Evolutionary conservation across 2,329 filamentous ascomycete genomes (phyloP).

Genomic region (Ophiocordyceps camponoti-leonardi): DNA sequence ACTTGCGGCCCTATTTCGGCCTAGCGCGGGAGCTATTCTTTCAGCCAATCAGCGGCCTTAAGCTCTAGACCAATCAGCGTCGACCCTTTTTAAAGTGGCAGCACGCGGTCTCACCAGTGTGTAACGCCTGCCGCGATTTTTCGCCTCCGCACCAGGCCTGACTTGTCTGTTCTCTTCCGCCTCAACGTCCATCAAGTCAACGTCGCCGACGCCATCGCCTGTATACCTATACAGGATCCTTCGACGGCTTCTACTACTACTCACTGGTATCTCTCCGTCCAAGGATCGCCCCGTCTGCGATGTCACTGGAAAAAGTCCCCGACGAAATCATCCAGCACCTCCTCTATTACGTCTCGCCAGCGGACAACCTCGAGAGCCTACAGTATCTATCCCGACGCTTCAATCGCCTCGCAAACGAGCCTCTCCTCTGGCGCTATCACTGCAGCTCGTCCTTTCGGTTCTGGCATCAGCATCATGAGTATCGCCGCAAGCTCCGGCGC

Average conservation of each 20-base stretch:
- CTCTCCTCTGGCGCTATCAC: conserved; percentile 63
- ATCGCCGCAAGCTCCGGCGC: conserved; percentile 35
- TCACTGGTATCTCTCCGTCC: background rate
- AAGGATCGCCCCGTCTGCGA: conserved; percentile 4
- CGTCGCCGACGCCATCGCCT: too few relatives aligned
- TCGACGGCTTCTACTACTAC: background rate
- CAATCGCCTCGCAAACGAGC: conserved; percentile 47
- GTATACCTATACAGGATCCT: background rate
- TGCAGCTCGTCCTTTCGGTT: conserved; percentile 53
- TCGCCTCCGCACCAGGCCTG: too few relatives aligned
- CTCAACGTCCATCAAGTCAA: too few relatives aligned
- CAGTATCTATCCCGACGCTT: conserved; percentile 45
- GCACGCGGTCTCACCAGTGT: background rate
- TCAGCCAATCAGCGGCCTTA: background rate
- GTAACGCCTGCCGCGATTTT: background rate
- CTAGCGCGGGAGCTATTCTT: conserved; percentile 11
- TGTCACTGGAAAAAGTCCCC: conserved; percentile 38
- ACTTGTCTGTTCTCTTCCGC: too few relatives aligned
- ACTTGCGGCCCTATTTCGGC: conserved; percentile 18
- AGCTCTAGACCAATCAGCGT: background rate
- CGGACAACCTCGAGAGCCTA: conserved; percentile 30
- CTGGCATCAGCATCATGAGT: conserved; percentile 54
- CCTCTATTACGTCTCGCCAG: conserved; percentile 43
- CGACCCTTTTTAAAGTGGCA: too few relatives aligned
- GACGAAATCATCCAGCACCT: conserved; percentile 77